Percentiles rank a stretch among this genome's conserved stretches.
phyloP scores from a whole-genome alignment of 2,329 filamentous ascomycete genomes.

The Cytospora piceae region DNA sequence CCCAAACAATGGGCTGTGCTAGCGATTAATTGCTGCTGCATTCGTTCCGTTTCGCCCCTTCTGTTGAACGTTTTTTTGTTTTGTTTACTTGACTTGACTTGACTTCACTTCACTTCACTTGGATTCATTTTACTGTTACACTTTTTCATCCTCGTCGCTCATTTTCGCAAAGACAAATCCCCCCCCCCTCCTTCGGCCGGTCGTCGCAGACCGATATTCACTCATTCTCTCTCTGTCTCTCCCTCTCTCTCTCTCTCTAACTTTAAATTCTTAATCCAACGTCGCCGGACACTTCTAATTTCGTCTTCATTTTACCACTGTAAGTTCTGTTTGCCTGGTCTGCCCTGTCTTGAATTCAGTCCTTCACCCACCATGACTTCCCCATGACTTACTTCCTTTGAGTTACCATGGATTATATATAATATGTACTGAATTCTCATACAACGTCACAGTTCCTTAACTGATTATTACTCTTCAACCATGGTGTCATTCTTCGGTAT shows the following conservation, averaged over 20 bases:
- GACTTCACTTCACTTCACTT: background rate
- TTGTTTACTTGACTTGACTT: conserved; percentile 4
- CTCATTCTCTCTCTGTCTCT: conserved; percentile 2
- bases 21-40: conserved; percentile 13
- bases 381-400: too few species aligned
- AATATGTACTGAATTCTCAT: background rate
- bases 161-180: conserved; percentile 1
- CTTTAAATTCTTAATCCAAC: conserved; percentile 5
- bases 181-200: background rate
- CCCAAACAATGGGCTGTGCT: conserved; percentile 25
- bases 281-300: conserved; percentile 4
- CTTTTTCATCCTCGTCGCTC: conserved; percentile 22
- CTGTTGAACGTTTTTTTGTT: conserved; percentile 8
- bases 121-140: background rate
- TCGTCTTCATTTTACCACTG: conserved; percentile 12
- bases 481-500: conserved; percentile 66
- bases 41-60: background rate
- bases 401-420: background rate
- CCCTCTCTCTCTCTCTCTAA: background rate
- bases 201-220: conserved; percentile 5
- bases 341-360: background rate
- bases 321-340: background rate
- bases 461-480: conserved; percentile 11
- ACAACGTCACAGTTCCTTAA: conserved; percentile 1
- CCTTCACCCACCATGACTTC: too few species aligned